These are phyloP conservation scores for Debaryomyces fabryi DNA, from an alignment of 1,139 yeast genomes.

Conservation along the genomic window DNA sequence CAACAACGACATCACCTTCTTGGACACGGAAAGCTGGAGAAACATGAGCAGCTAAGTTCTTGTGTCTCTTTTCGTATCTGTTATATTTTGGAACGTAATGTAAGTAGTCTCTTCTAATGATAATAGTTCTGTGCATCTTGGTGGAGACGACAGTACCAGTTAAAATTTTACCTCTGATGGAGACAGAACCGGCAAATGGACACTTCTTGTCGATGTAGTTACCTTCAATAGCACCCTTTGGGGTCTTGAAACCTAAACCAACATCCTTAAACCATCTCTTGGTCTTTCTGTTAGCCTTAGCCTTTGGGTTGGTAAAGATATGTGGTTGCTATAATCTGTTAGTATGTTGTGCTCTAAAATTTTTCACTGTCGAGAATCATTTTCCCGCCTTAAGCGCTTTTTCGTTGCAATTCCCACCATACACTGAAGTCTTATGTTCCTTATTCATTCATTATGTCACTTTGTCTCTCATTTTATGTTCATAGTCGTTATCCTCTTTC, in stretches of 20 bases:
- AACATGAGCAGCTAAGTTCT: conserved; percentile 99
- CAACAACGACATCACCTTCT: conserved; percentile 99
- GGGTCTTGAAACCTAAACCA: conserved; percentile 99
- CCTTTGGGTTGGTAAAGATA: conserved; percentile 99
- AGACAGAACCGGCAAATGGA: conserved; percentile 95
- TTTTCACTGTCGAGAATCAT: background rate
- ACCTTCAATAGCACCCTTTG: conserved; percentile 98
- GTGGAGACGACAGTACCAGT: conserved; percentile 99
- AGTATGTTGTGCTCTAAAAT: conserved; percentile 24
- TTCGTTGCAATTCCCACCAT: background rate
- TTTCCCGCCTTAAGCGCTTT: background rate
- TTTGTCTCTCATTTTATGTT: background rate
- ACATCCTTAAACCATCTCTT: conserved; percentile 99
- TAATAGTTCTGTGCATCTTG: conserved; percentile 99
- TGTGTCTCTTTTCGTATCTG: conserved; percentile 99
- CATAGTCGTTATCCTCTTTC: background rate
- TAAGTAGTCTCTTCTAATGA: conserved; percentile 99
- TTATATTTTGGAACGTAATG: conserved; percentile 99
- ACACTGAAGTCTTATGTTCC: background rate
- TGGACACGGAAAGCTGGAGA: conserved; percentile 99
- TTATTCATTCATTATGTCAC: background rate
- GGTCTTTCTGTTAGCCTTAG: conserved; percentile 97
- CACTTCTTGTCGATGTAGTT: conserved; percentile 99
- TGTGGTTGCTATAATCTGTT: conserved; percentile 89
- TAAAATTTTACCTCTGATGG: conserved; percentile 99